phyloP scores from a whole-genome alignment of 2,329 filamentous ascomycete genomes.

The Dryadomyces sulphureus region DNA sequence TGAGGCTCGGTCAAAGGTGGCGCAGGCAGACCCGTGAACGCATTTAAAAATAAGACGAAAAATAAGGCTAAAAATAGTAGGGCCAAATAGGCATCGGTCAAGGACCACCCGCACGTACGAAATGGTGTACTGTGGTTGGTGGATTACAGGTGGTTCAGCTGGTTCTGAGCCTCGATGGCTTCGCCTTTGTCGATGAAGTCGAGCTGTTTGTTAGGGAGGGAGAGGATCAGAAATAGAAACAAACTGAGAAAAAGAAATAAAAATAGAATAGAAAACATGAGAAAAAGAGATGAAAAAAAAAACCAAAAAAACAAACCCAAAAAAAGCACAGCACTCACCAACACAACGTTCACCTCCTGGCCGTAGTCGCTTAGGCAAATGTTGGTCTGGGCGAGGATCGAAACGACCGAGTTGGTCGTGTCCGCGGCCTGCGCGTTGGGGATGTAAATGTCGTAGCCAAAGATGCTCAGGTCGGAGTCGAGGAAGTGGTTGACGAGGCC shows the following conservation, averaged over 20 bases:
- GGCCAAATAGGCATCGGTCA: too few relatives aligned
- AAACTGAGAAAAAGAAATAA: too few relatives aligned
- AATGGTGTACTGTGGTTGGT: not conserved
- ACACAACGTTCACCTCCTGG: conserved; percentile 20
- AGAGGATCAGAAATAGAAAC: too few relatives aligned
- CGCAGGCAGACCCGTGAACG: too few relatives aligned
- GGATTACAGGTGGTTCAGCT: conserved; percentile 8
- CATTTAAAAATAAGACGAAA: not conserved
- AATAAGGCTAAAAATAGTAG: too few relatives aligned
- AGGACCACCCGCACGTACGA: too few relatives aligned
- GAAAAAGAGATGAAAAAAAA: not conserved
- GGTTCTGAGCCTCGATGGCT: conserved; percentile 7
- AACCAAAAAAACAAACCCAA: too few relatives aligned
- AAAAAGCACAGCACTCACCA: conserved; percentile 7
- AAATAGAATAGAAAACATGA: too few relatives aligned
- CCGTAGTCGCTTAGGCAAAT: conserved; percentile 18
- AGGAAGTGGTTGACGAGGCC: conserved; percentile 50
- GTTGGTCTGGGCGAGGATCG: conserved; percentile 24
- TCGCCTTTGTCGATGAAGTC: conserved; percentile 10
- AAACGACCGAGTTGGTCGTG: conserved; percentile 32
- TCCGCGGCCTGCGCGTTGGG: conserved; percentile 17
- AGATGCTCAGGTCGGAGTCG: conserved; percentile 25
- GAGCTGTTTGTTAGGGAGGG: conserved; percentile 4
- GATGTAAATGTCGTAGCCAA: conserved; percentile 13
- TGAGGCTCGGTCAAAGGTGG: too few relatives aligned